phyloP scores from a whole-genome alignment of 2,329 filamentous ascomycete species.

The Botryotinia globosa region DNA sequence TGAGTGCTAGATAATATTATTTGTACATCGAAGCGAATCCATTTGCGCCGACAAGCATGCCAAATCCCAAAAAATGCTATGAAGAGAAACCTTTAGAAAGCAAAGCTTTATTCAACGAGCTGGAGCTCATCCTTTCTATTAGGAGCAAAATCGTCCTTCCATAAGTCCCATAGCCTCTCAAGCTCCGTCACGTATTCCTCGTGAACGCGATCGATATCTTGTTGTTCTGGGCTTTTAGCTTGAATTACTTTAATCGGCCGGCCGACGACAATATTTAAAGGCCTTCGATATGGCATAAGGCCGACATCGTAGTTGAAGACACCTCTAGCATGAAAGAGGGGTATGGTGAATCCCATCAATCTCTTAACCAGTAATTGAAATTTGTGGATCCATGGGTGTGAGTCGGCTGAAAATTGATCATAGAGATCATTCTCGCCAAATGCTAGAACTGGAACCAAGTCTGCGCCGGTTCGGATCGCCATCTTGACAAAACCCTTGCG shows the following conservation, averaged over 20 bases:
- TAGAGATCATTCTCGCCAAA: constrained; percentile 98
- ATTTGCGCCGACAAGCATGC: neutral
- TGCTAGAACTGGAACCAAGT: constrained; percentile 84
- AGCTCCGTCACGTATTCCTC: constrained; percentile 73
- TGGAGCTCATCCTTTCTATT: constrained; percentile 63
- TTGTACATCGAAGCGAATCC: neutral
- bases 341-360: constrained; percentile 86
- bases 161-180: constrained; percentile 68
- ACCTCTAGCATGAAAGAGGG: constrained; percentile 83
- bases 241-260: constrained; percentile 69
- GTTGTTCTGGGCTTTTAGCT: constrained; percentile 62
- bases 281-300: constrained; percentile 85
- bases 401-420: constrained; percentile 76
- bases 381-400: constrained; percentile 76
- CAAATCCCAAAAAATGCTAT: neutral
- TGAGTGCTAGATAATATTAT: neutral
- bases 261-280: constrained; percentile 87
- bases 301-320: constrained; percentile 98
- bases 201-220: constrained; percentile 80
- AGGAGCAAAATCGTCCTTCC: constrained; percentile 72
- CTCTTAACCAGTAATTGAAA: constrained; percentile 82
- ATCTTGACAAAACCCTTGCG: constrained; percentile 94
- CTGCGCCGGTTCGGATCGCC: constrained; percentile 86
- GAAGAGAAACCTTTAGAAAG: neutral
- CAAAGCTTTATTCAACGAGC: constrained; percentile 53